phyloP scores from a whole-genome alignment of 305 asterid genomes.

The Striga hermonthica region DNA sequence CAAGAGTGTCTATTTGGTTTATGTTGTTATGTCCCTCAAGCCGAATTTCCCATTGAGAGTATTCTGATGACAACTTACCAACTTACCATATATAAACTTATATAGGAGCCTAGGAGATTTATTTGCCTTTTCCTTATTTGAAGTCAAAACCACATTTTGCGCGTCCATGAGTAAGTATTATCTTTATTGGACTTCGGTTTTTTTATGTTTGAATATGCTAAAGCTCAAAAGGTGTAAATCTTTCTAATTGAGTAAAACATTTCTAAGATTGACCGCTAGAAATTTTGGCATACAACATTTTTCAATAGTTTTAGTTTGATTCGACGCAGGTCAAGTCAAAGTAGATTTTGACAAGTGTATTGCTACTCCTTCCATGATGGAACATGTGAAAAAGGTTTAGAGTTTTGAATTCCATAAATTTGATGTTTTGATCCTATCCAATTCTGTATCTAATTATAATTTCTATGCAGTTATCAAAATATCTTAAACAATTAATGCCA shows the following conservation, averaged over 20 bases:
- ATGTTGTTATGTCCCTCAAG: conserved; percentile 8
- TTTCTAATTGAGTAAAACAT: not conserved
- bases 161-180: not conserved
- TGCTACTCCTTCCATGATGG: conserved; percentile 84
- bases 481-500: conserved; percentile 77
- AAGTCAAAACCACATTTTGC: conserved; percentile 5
- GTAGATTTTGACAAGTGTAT: conserved; percentile 83
- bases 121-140: not conserved
- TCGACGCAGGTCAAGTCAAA: conserved; percentile 66
- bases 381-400: conserved; percentile 72
- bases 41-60: not conserved
- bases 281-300: not conserved
- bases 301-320: conserved; percentile 27
- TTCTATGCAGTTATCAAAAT: conserved; percentile 63
- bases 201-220: conserved; percentile 3
- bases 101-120: not conserved
- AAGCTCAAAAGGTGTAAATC: conserved; percentile 6
- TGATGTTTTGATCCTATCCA: conserved; percentile 27
- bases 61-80: not conserved
- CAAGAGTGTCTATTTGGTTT: not conserved
- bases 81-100: not conserved
- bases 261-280: not conserved
- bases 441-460: conserved; percentile 25
- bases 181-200: not conserved
- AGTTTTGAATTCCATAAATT: conserved; percentile 18